phyloP scores from a whole-genome alignment of 495 filamentous ascomycete genomes.

The Neurospora discreta region DNA sequence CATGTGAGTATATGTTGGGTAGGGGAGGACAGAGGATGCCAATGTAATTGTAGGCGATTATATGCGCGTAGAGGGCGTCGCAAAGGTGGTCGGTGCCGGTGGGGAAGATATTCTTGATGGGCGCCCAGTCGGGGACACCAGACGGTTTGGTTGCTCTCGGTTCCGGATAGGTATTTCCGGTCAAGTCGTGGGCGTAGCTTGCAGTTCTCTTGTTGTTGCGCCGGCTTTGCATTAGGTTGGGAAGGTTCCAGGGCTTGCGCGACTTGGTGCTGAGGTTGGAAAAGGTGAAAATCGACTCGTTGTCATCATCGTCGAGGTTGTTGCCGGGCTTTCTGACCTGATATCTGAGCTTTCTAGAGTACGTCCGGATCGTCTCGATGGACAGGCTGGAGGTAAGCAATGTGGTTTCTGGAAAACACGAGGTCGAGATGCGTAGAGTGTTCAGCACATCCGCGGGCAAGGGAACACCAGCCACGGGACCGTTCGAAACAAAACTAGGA shows the following conservation, averaged over 20 bases:
- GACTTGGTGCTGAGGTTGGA: not conserved
- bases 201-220: conserved; percentile 3
- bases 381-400: conserved; percentile 32
- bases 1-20: not conserved
- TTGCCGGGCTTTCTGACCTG: not conserved
- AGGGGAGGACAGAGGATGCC: conserved; percentile 28
- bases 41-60: conserved; percentile 53
- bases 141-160: not conserved
- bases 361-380: conserved; percentile 35
- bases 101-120: conserved; percentile 49
- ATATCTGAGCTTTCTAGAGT: conserved; percentile 32
- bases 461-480: conserved; percentile 16
- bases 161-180: not conserved
- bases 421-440: conserved; percentile 26
- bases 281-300: conserved; percentile 10
- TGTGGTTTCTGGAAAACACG: conserved; percentile 38
- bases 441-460: conserved; percentile 32
- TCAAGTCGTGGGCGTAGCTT: not conserved
- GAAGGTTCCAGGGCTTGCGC: conserved; percentile 15
- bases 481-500: not conserved
- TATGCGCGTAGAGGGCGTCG: conserved; percentile 51
- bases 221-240: conserved; percentile 7
- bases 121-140: conserved; percentile 24
- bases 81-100: conserved; percentile 42
- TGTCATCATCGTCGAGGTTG: conserved; percentile 2